Evolutionary conservation across 2,329 filamentous ascomycete genomes (phyloP).

Genomic region (Clonostachys byssicola): DNA sequence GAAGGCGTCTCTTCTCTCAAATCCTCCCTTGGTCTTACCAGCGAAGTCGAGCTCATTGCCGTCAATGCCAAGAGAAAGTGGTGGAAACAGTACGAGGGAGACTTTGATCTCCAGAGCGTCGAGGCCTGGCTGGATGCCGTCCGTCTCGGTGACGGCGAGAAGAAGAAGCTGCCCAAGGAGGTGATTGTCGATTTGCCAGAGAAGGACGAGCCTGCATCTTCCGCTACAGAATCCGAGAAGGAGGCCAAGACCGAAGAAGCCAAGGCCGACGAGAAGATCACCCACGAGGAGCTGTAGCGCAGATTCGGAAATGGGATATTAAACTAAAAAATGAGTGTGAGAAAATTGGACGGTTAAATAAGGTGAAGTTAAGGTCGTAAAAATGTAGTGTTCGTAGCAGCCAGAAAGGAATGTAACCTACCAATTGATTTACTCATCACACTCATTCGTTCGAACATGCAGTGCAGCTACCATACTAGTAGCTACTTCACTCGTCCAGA

Average conservation of each 20-base stretch:
- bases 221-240: slow-evolving; percentile 17
- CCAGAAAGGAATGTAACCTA: too few species aligned
- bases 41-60: slow-evolving; percentile 69
- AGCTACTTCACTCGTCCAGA: slow-evolving; percentile 29
- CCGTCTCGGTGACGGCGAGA: slow-evolving; percentile 79
- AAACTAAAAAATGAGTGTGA: background rate
- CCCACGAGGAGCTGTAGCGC: slow-evolving; percentile 12
- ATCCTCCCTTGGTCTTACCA: slow-evolving; percentile 51
- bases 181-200: slow-evolving; percentile 41
- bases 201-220: slow-evolving; percentile 8
- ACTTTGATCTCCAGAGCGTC: slow-evolving; percentile 57
- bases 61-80: slow-evolving; percentile 82
- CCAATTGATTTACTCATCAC: too few species aligned
- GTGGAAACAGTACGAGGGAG: slow-evolving; percentile 71
- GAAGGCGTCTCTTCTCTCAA: slow-evolving; percentile 34
- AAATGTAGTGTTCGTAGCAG: background rate
- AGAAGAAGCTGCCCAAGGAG: slow-evolving; percentile 67
- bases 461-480: slow-evolving; percentile 35
- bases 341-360: background rate
- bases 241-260: slow-evolving; percentile 17
- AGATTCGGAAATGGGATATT: slow-evolving; percentile 2
- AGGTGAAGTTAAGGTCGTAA: background rate
- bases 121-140: slow-evolving; percentile 91
- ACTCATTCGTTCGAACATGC: slow-evolving; percentile 29
- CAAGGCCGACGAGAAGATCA: slow-evolving; percentile 13